Conservation (phyloP, 495 filamentous ascomycete genomes). For the Aspergillus conjunctus region DNA sequence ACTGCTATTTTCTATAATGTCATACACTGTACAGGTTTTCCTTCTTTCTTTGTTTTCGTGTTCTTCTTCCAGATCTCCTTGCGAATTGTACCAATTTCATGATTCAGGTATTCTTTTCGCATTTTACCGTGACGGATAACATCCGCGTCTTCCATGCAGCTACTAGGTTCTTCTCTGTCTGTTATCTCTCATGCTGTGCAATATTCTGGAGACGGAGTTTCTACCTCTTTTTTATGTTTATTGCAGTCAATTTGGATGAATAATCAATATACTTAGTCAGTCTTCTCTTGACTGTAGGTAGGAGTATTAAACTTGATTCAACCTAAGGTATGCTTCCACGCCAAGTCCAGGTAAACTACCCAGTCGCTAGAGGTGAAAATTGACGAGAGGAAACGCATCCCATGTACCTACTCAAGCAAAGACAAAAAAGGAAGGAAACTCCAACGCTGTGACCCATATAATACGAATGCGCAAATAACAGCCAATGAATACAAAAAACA, state of each 20-base stretch:
- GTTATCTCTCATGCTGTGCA: neutral
- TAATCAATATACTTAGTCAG: neutral
- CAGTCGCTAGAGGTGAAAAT: neutral
- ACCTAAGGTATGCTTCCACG: neutral
- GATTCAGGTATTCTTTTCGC: conserved; percentile 1
- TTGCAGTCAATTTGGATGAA: conserved; percentile 1
- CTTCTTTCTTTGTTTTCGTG: neutral
- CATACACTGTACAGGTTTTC: conserved; percentile 4
- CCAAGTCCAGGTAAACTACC: too few relatives aligned
- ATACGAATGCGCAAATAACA: conserved; percentile 1
- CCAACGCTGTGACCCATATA: neutral
- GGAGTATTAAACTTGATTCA: neutral
- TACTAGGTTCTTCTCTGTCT: neutral
- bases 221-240: neutral
- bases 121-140: neutral
- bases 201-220: conserved; percentile 15
- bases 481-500: neutral
- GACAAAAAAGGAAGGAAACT: neutral
- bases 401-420: too few relatives aligned
- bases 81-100: neutral
- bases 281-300: too few relatives aligned
- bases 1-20: neutral
- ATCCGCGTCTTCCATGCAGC: neutral
- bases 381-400: too few relatives aligned
- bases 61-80: neutral